Conservation (phyloP, 2,329 filamentous ascomycete genomes). For the Cladophialophora immunda region DNA sequence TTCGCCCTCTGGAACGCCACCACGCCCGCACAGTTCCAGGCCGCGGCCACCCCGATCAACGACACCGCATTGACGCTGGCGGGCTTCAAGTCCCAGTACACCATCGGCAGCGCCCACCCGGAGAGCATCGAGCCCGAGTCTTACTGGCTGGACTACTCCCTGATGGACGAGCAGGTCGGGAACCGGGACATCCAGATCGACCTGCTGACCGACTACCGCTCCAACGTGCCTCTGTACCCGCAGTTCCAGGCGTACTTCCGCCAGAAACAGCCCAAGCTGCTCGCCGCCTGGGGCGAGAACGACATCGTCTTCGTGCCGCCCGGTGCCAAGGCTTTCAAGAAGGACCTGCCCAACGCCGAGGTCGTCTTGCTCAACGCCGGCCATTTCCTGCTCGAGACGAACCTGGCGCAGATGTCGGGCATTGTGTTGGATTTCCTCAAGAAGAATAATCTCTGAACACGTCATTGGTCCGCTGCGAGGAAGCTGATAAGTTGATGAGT, state of each 20-base stretch:
- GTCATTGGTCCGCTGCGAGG: background rate
- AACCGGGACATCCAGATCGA: constrained; percentile 64
- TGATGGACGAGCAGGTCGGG: constrained; percentile 56
- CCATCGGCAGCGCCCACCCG: constrained; percentile 30
- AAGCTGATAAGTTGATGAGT: background rate
- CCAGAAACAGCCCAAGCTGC: constrained; percentile 58
- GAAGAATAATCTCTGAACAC: constrained; percentile 7
- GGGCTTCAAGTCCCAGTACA: constrained; percentile 47
- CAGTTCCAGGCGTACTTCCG: constrained; percentile 64
- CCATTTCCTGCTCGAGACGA: constrained; percentile 62
- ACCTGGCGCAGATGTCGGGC: constrained; percentile 47
- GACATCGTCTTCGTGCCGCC: constrained; percentile 56
- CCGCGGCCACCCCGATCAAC: constrained; percentile 44
- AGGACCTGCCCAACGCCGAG: constrained; percentile 58
- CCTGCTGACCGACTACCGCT: constrained; percentile 65
- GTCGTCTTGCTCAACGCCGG: constrained; percentile 62
- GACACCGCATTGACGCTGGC: constrained; percentile 50
- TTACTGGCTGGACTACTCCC: constrained; percentile 60
- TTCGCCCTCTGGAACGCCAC: constrained; percentile 32
- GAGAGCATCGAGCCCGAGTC: constrained; percentile 37
- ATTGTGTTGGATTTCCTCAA: constrained; percentile 48
- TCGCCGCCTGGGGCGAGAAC: constrained; percentile 67
- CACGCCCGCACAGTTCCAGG: constrained; percentile 52
- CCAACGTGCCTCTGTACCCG: constrained; percentile 62
- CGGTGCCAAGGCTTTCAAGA: constrained; percentile 63